These are phyloP conservation scores for Kluyveromyces marxianus DNA, from an alignment of 1,139 yeast species.

Conservation along the genomic window DNA sequence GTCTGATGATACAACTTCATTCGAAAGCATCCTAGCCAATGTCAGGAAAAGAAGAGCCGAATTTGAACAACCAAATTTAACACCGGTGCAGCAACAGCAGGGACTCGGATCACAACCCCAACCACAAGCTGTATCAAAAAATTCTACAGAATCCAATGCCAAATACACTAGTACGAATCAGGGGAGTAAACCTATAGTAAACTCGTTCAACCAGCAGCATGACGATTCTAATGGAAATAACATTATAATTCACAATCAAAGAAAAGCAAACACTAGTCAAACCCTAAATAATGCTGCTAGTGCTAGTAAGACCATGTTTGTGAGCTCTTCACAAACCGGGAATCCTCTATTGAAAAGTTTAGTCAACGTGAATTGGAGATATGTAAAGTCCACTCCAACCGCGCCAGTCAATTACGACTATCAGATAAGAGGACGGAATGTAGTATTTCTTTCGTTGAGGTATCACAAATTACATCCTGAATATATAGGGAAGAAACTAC, in stretches of 20 bases:
- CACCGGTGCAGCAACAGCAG: not conserved
- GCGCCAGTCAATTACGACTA: conserved; percentile 55
- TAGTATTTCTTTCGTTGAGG: conserved; percentile 65
- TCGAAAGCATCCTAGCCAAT: conserved; percentile 57
- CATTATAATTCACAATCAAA: not conserved
- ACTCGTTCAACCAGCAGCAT: conserved; percentile 10
- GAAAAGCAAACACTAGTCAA: not conserved
- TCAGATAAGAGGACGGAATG: conserved; percentile 55
- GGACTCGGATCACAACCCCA: not conserved
- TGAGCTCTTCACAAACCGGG: conserved; percentile 50
- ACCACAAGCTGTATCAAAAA: not conserved
- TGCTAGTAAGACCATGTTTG: conserved; percentile 32
- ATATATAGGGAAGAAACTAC: conserved; percentile 66
- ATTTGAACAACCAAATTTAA: conserved; percentile 9
- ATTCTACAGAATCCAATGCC: not conserved
- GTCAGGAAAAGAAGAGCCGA: conserved; percentile 41
- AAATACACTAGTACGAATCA: not conserved
- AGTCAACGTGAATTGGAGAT: conserved; percentile 44
- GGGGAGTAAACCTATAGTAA: not conserved
- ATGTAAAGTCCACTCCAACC: conserved; percentile 32
- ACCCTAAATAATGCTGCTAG: not conserved
- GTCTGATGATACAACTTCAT: conserved; percentile 49
- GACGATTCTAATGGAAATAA: not conserved
- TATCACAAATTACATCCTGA: conserved; percentile 88
- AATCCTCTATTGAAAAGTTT: conserved; percentile 49